A percentile compares a stretch with the other conserved stretches of the same genome.
phyloP scores from a whole-genome alignment of 257 asterid species.

The Nicotiana noctiflora region DNA sequence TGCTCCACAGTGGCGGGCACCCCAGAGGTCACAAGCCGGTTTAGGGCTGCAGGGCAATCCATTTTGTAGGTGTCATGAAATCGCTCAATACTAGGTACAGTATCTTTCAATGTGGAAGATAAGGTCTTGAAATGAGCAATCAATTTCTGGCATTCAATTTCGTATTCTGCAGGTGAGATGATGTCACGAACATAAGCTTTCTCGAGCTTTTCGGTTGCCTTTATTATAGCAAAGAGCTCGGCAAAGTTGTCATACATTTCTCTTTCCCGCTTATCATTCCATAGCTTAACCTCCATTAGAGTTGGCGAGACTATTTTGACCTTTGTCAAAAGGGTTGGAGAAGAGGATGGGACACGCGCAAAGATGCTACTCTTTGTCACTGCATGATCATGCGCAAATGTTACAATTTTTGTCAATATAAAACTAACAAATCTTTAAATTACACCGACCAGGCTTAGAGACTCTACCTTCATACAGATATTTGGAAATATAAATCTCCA shows the following conservation, averaged over 20 bases:
- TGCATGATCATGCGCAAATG: slow-evolving; percentile 24
- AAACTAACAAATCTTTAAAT: neutral
- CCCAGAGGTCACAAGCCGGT: slow-evolving; percentile 70
- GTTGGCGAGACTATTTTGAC: neutral
- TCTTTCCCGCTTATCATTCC: slow-evolving; percentile 97
- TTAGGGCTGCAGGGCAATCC: slow-evolving; percentile 80
- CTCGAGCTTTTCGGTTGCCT: slow-evolving; percentile 91
- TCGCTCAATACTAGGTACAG: slow-evolving; percentile 71
- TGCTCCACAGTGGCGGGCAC: slow-evolving; percentile 98
- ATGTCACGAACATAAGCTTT: slow-evolving; percentile 83
- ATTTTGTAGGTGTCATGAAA: slow-evolving; percentile 80
- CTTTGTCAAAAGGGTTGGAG: slow-evolving; percentile 47
- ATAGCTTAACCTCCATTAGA: slow-evolving; percentile 88
- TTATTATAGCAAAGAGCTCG: slow-evolving; percentile 81
- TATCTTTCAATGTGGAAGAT: slow-evolving; percentile 67
- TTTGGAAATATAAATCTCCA: neutral
- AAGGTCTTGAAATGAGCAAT: slow-evolving; percentile 81
- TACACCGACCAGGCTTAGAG: neutral
- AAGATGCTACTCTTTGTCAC: slow-evolving; percentile 31
- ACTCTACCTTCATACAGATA: neutral
- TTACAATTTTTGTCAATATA: slow-evolving; percentile 8
- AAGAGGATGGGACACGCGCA: slow-evolving; percentile 99
- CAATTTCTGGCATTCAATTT: slow-evolving; percentile 67
- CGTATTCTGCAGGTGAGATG: slow-evolving; percentile 56
- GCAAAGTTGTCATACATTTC: slow-evolving; percentile 91